A percentile compares a stretch with the other conserved stretches of the same genome.
Evolutionary conservation across 2,329 filamentous ascomycete genomes (phyloP).

Genomic region (Fusarium tricinctum): DNA sequence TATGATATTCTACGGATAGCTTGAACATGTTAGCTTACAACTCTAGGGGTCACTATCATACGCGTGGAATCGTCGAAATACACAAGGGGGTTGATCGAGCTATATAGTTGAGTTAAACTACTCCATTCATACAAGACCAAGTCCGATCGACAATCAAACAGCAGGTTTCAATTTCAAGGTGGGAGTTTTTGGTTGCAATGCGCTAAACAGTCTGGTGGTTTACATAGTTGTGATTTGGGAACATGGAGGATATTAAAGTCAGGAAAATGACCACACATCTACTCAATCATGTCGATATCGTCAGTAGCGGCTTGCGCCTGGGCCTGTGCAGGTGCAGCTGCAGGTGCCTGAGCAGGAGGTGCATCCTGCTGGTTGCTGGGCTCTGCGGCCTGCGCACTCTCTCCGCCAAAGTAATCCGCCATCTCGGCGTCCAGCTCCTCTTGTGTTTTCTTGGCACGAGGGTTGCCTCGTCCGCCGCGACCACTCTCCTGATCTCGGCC

Average conservation of each 20-base stretch:
- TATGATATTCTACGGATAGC: background rate
- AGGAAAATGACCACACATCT: slow-evolving; percentile 37
- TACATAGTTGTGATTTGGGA: slow-evolving; percentile 42
- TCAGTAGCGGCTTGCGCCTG: slow-evolving; percentile 57
- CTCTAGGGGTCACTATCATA: slow-evolving; percentile 45
- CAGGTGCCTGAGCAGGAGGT: slow-evolving; percentile 48
- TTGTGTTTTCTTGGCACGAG: slow-evolving; percentile 84
- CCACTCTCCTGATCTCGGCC: slow-evolving; percentile 54
- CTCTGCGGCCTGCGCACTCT: slow-evolving; percentile 56
- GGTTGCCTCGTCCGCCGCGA: slow-evolving; percentile 59
- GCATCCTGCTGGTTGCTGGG: slow-evolving; percentile 44
- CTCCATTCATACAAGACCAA: slow-evolving; percentile 9
- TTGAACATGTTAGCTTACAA: slow-evolving; percentile 14
- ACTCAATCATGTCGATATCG: slow-evolving; percentile 81
- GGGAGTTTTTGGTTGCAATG: slow-evolving; percentile 30
- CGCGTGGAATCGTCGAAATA: slow-evolving; percentile 43
- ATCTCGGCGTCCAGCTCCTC: slow-evolving; percentile 97
- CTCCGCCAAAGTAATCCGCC: slow-evolving; percentile 86
- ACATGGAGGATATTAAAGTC: slow-evolving; percentile 19
- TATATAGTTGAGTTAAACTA: background rate
- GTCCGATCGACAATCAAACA: slow-evolving; percentile 18
- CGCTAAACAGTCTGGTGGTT: slow-evolving; percentile 48
- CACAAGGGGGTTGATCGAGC: slow-evolving; percentile 26
- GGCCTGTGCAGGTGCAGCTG: slow-evolving; percentile 2
- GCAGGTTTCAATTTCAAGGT: slow-evolving; percentile 36